phyloP scores from a whole-genome alignment of 2,329 filamentous ascomycete species.

The Epichloe brachyelytri region DNA sequence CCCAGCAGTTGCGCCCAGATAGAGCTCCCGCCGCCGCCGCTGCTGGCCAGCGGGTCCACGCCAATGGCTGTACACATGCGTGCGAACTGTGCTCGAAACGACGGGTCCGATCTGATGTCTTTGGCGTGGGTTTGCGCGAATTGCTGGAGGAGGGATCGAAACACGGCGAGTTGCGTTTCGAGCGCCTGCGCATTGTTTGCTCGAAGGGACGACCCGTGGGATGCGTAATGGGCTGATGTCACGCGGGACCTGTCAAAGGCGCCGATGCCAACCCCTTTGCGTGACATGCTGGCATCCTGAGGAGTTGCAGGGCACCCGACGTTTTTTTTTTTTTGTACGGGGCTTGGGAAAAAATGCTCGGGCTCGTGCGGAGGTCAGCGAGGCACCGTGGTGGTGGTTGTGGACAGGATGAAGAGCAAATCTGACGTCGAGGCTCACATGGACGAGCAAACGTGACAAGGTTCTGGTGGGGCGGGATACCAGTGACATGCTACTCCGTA shows the following conservation, averaged over 20 bases:
- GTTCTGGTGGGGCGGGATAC: too few relatives aligned
- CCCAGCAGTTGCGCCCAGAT: slow-evolving; percentile 92
- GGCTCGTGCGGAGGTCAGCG: too few relatives aligned
- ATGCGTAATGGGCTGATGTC: slow-evolving; percentile 78
- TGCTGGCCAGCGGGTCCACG: slow-evolving; percentile 72
- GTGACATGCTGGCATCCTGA: slow-evolving; percentile 37
- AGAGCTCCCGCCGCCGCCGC: slow-evolving; percentile 35
- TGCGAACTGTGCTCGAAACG: slow-evolving; percentile 91
- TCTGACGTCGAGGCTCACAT: too few relatives aligned
- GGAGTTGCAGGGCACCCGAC: too few relatives aligned
- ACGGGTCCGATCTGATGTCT: slow-evolving; percentile 90
- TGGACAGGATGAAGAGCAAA: too few relatives aligned
- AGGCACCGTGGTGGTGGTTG: too few relatives aligned
- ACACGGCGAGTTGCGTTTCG: slow-evolving; percentile 86
- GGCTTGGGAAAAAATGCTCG: too few relatives aligned
- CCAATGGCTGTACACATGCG: slow-evolving; percentile 97
- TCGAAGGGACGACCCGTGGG: slow-evolving; percentile 78
- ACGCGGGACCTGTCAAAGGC: slow-evolving; percentile 80
- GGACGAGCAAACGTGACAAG: too few relatives aligned
- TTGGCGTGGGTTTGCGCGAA: slow-evolving; percentile 91
- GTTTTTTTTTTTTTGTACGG: too few relatives aligned
- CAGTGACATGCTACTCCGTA: too few relatives aligned
- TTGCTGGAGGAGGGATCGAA: slow-evolving; percentile 87
- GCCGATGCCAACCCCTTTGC: slow-evolving; percentile 78
- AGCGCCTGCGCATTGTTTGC: slow-evolving; percentile 74